Evolutionary conservation across 2,329 filamentous ascomycete species (phyloP).

Genomic region (Exophiala sp.): DNA sequence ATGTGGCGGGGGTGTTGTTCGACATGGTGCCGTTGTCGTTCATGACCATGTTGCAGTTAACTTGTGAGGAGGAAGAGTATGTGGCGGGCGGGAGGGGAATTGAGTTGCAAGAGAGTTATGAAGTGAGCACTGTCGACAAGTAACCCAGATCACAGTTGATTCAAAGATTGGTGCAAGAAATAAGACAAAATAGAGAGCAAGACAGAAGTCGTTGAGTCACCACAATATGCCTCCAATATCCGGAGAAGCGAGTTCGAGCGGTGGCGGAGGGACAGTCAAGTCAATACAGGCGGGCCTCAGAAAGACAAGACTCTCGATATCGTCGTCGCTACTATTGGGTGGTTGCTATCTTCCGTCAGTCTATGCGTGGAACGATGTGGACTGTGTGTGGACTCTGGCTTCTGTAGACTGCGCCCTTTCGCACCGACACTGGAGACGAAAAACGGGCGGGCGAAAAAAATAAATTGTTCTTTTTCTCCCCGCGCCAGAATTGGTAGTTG

Average conservation of each 20-base stretch:
- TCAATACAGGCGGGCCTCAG: not conserved
- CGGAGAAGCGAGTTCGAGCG: not conserved
- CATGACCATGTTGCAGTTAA: slow-evolving; percentile 20
- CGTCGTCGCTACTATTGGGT: not conserved
- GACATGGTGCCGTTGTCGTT: slow-evolving; percentile 27
- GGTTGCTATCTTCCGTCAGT: not conserved
- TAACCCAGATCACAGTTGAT: too few relatives aligned
- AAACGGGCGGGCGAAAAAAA: not conserved
- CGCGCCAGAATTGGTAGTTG: not conserved
- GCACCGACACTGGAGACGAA: not conserved
- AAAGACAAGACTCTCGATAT: not conserved
- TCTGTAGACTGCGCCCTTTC: not conserved
- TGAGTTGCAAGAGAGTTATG: too few relatives aligned
- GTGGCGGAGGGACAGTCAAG: not conserved
- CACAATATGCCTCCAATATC: not conserved
- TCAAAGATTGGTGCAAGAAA: too few relatives aligned
- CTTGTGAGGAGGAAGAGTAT: not conserved
- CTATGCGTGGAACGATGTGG: too few relatives aligned
- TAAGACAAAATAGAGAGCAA: not conserved
- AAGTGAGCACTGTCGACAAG: too few relatives aligned
- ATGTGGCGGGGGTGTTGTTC: slow-evolving; percentile 11
- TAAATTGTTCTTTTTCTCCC: not conserved
- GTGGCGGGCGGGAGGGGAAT: not conserved
- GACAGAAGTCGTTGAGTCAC: slow-evolving; percentile 7
- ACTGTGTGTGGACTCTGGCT: too few relatives aligned